Evolutionary conservation across 768 basidiomycete genomes (phyloP).

Genomic region (Boletus edulis): DNA sequence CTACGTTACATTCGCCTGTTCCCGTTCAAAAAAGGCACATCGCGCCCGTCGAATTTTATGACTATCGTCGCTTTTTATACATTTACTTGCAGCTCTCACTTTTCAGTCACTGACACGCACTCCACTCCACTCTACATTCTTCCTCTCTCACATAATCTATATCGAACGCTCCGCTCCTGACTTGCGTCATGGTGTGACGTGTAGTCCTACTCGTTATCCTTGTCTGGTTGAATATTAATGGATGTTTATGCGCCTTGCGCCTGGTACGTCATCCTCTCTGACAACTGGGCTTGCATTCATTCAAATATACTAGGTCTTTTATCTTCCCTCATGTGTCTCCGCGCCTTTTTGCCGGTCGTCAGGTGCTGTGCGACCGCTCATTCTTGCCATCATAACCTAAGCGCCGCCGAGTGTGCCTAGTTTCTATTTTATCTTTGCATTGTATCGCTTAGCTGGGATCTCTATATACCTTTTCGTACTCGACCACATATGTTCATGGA

Average conservation of each 20-base stretch:
- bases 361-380: not conserved
- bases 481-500: too few relatives aligned
- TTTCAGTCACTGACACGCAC: not conserved
- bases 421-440: conserved; percentile 9
- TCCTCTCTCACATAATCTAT: not conserved
- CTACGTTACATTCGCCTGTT: not conserved
- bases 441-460: not conserved
- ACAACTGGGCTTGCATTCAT: conserved; percentile 2
- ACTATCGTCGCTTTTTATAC: conserved; percentile 3
- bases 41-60: not conserved
- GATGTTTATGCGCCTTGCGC: not conserved
- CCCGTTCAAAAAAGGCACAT: not conserved
- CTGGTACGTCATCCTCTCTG: conserved; percentile 6
- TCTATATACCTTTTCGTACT: not conserved
- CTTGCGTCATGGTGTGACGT: not conserved
- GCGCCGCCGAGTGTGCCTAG: conserved; percentile 10
- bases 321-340: not conserved
- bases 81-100: not conserved
- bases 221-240: conserved; percentile 1
- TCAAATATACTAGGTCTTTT: not conserved
- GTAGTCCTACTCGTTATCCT: not conserved
- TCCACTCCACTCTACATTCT: not conserved
- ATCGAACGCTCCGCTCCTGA: not conserved
- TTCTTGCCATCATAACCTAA: conserved; percentile 5
- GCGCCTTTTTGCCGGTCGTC: not conserved